Conservation (phyloP, 1,284 basidiomycete species). For the Irpex sp. region DNA sequence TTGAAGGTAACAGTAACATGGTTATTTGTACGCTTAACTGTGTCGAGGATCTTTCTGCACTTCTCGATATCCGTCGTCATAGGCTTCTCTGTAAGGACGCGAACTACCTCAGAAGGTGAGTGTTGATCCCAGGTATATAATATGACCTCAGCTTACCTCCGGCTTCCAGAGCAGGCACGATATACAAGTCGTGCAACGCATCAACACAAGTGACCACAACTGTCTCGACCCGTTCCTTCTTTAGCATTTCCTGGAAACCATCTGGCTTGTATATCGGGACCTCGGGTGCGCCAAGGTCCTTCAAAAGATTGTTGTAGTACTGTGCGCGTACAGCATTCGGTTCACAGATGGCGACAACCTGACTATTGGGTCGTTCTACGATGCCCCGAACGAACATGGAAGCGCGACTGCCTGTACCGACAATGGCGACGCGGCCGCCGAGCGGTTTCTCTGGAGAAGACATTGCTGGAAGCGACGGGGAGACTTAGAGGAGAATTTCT, state of each 20-base stretch:
- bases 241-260: conserved; percentile 46
- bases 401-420: conserved; percentile 40
- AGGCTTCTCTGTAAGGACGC: conserved; percentile 51
- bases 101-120: conserved; percentile 23
- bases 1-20: conserved; percentile 45
- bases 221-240: conserved; percentile 43
- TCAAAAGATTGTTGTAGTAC: conserved; percentile 43
- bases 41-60: conserved; percentile 42
- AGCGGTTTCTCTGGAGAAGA: conserved; percentile 19
- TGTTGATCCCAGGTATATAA: neutral
- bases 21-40: conserved; percentile 39
- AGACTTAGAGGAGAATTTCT: neutral
- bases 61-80: conserved; percentile 53
- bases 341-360: conserved; percentile 48
- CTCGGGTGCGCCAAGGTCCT: conserved; percentile 32
- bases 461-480: conserved; percentile 6
- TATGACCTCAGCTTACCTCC: conserved; percentile 27
- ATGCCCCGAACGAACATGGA: conserved; percentile 44
- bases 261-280: conserved; percentile 41
- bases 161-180: conserved; percentile 39
- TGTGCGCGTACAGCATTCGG: conserved; percentile 44
- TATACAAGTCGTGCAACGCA: conserved; percentile 47
- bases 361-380: conserved; percentile 32
- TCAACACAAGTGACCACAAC: conserved; percentile 53
- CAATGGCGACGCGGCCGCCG: conserved; percentile 36